Evolutionary conservation across 257 asterid species (phyloP), one percentile per base, ranked within the genome.

Genomic region (Coffea eugenioides): DNA sequence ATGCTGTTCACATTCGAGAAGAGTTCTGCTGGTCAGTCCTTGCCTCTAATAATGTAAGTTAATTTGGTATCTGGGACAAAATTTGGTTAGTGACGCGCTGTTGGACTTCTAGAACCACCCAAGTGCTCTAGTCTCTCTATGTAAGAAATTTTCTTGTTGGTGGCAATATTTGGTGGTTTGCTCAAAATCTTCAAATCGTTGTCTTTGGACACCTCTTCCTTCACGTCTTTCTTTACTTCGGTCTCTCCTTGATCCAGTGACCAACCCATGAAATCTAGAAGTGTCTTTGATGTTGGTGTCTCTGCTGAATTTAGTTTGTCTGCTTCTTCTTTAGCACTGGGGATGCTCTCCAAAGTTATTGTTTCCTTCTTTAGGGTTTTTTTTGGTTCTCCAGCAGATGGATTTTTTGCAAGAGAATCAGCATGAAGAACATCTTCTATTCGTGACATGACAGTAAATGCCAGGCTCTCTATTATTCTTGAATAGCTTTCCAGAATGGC

Each of bases 401-500:
- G 87, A 78, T 81, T 86, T 83, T 81, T 80, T 8, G 93, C 92
- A 0, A 79, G 78, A 43, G 88, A 61, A 81, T 95, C 98, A 0
- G 93, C 97, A 13, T 87, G 90, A 82, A 93, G 86, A 3, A 95
- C 96, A 25, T 95, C 97, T 27, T 92, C 97, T 85, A 95, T 87
- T 83, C 98, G 84, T 45, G 99, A 92, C 83, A 93, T 75, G 27
- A 95, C 95, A 4, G 92, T 95, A 82, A 81, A 92, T 54, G 97
- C 99, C 74, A 92, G 76, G 71, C 94, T 95, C 79, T 95, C 98
- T 54, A 95, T 84, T 62, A 92, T 90, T 87, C 98, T 89, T 49
- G 98, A 95, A 81, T 95, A 95, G 90, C 99, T 95, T 80, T 95
- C 99, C 36, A 93, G 85, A 66, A 95, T 80, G 12, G 98, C 97